Evolutionary conservation across 2,329 filamentous ascomycete species (phyloP).

Genomic region (Aspergillus hortae): DNA sequence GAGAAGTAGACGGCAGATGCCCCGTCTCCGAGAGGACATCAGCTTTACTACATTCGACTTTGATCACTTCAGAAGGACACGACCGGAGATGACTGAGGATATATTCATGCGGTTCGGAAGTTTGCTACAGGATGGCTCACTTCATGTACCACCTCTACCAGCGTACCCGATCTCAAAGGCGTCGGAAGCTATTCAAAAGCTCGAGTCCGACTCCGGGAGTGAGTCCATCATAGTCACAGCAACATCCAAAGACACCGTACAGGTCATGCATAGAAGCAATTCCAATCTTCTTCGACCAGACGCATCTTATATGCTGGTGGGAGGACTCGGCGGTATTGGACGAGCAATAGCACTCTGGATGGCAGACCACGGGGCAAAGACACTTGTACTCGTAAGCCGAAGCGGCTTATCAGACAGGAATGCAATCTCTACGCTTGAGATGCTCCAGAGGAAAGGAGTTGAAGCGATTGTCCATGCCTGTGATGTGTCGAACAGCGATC

Average conservation of each 20-base stretch:
- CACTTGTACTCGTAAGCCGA: slow-evolving; percentile 53
- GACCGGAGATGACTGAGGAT: background rate
- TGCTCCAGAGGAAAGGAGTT: slow-evolving; percentile 16
- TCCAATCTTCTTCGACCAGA: slow-evolving; percentile 5
- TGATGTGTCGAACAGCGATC: slow-evolving; percentile 27
- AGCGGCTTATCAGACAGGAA: slow-evolving; percentile 21
- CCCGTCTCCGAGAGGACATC: slow-evolving; percentile 4
- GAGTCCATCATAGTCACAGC: background rate
- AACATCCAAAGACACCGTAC: background rate
- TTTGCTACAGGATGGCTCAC: slow-evolving; percentile 11
- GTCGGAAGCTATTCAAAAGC: slow-evolving; percentile 8
- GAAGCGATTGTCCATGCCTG: slow-evolving; percentile 24
- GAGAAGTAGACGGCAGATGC: background rate
- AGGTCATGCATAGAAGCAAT: too few relatives aligned
- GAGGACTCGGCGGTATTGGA: slow-evolving; percentile 28
- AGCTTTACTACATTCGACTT: slow-evolving; percentile 16
- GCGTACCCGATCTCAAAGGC: slow-evolving; percentile 12
- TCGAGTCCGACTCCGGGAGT: background rate
- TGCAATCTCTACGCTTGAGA: slow-evolving; percentile 17
- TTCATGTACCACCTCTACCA: slow-evolving; percentile 5
- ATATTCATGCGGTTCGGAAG: slow-evolving; percentile 11
- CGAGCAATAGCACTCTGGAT: slow-evolving; percentile 39
- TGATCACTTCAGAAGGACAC: slow-evolving; percentile 8
- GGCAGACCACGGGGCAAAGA: slow-evolving; percentile 46
- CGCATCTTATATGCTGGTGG: slow-evolving; percentile 25